These are phyloP conservation scores for Carex littledalei DNA, from an alignment of 176 grass and related monocot genomes.

Conservation along the genomic window DNA sequence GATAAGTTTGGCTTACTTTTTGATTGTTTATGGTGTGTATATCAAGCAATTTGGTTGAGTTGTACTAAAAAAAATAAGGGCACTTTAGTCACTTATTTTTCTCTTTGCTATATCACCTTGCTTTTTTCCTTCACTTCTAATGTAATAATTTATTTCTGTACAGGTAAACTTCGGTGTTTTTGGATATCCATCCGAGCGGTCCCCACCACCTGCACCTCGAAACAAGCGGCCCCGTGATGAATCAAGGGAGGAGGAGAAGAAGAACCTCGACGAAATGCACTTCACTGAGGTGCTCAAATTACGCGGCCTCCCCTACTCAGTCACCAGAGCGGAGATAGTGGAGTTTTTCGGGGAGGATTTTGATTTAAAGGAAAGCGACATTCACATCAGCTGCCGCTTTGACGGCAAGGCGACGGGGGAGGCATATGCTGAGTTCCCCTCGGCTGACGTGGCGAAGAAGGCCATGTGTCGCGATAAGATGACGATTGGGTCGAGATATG, in stretches of 20 bases:
- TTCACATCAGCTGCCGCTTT: constrained; percentile 41
- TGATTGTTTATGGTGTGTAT: neutral
- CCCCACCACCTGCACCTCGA: constrained; percentile 37
- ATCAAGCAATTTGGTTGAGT: neutral
- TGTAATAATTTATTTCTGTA: neutral
- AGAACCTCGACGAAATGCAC: constrained; percentile 47
- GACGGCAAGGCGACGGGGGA: constrained; percentile 81
- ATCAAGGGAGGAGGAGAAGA: constrained; percentile 24
- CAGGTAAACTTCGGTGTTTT: constrained; percentile 59
- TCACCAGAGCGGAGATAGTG: constrained; percentile 51
- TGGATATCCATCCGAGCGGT: constrained; percentile 30
- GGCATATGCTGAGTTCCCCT: constrained; percentile 70
- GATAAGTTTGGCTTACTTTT: neutral
- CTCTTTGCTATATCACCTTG: neutral
- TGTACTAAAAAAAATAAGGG: neutral
- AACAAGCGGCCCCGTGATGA: constrained; percentile 55
- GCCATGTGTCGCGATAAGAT: constrained; percentile 96
- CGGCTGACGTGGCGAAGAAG: constrained; percentile 60
- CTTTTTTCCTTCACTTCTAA: neutral
- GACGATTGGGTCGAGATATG: constrained; percentile 82
- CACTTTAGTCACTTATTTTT: neutral
- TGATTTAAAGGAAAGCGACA: constrained; percentile 55
- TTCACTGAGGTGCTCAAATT: constrained; percentile 87
- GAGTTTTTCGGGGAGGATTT: constrained; percentile 74
- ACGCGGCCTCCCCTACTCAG: constrained; percentile 82